Evolutionary conservation across 371 early-diverging fungal species (phyloP), one percentile per base, ranked within the genome.

Genomic region (Mucor velutinosus): DNA sequence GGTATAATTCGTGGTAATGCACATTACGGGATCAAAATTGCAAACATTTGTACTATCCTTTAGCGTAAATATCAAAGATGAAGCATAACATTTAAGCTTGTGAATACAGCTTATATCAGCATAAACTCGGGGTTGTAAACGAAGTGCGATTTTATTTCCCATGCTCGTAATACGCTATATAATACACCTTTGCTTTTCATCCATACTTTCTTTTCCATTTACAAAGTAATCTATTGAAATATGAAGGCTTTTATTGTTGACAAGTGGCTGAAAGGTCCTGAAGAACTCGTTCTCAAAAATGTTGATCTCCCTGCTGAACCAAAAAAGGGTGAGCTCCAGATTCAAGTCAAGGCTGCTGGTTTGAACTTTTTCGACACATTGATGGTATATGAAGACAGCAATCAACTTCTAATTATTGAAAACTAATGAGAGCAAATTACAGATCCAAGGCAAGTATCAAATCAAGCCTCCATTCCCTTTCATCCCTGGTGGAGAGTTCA

Each of bases 351-450:
- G 60, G 92, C 94, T 0, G 83, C 79, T 17, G 94, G 93, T 19
- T 79, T 90, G 62, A 94, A 94, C 81, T 95, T 92, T 72, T 93
- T 92, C 65, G 96, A 95, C 66, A 92, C 92, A 45, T 85, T 95
- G 23, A 86, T 91, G 89, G 90, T 92, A 79, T 60, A 33, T 33
- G 0, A 33, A 17, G 19, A 29, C 19, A 41, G 17, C 41, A 41
- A 41, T 41, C 1, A 41, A 6, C 41, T 17, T 5, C 41, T 1
- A 41, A 17, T 41, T 11, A 17, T 5, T 17, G 27, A 25, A 41
- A 7, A 45, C 25, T 55, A 25, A 35, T 25, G 25, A 25, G 14
- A 12, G 27, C 17, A n/a, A 29, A 33, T 7, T 51, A 8, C 47
- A 90, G 89, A 86, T 89, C 15, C 91, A 94, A 75, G 95, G 95